Percentiles rank a stretch among this genome's conserved stretches.
Conservation (phyloP, 1,284 basidiomycete genomes). For the Moesziomyces globuligerus region DNA sequence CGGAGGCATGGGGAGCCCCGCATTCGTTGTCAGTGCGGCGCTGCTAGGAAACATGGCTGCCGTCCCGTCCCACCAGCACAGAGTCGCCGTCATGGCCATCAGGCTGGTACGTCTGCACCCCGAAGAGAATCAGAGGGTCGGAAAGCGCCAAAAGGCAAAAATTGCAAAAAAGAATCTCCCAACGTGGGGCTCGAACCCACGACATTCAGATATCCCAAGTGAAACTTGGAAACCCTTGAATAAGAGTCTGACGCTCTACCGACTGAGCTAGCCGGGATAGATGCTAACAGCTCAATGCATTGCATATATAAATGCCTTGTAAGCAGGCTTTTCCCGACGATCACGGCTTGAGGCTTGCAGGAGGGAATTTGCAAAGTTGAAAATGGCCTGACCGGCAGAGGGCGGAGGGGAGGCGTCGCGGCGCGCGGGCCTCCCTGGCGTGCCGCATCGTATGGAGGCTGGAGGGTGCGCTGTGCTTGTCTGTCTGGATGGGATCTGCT, state of each 20-base stretch:
- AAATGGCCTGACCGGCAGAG: conserved; percentile 16
- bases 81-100: not conserved
- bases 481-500: too few relatives aligned
- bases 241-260: conserved; percentile 68
- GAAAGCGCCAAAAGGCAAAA: conserved; percentile 1
- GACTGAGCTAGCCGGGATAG: conserved; percentile 68
- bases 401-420: not conserved
- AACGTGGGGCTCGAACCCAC: conserved; percentile 67
- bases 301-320: not conserved
- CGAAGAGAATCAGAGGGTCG: too few relatives aligned
- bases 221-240: conserved; percentile 38
- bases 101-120: too few relatives aligned
- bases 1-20: too few relatives aligned
- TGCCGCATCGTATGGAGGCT: too few relatives aligned
- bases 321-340: not conserved
- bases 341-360: conserved; percentile 6
- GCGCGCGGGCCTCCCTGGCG: too few relatives aligned
- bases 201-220: conserved; percentile 61
- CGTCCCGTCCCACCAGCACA: too few relatives aligned
- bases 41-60: too few relatives aligned
- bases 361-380: not conserved
- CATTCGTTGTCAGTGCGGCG: too few relatives aligned
- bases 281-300: not conserved
- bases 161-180: conserved; percentile 55
- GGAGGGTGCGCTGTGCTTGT: too few relatives aligned